A percentile compares a stretch with the other conserved stretches of the same genome.
Conservation (phyloP, 2,329 filamentous ascomycete species). For the Fusarium duplospermum region DNA sequence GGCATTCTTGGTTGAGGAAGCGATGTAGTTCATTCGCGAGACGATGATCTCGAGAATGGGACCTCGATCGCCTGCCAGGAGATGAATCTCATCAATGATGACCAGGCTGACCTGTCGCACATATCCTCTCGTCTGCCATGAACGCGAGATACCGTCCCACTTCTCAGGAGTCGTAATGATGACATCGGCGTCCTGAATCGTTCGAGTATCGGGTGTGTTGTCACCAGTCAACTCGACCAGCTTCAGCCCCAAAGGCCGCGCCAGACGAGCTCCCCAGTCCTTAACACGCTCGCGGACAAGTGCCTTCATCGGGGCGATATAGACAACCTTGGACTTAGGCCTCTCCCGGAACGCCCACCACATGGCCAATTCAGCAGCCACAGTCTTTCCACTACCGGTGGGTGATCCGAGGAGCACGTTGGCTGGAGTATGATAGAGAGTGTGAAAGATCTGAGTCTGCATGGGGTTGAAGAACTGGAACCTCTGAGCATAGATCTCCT, state of each 20-base stretch:
- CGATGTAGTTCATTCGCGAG: slow-evolving; percentile 97
- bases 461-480: slow-evolving; percentile 99
- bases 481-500: slow-evolving; percentile 87
- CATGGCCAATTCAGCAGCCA: slow-evolving; percentile 96
- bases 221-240: slow-evolving; percentile 96
- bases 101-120: slow-evolving; percentile 95
- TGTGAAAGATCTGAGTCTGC: slow-evolving; percentile 99
- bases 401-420: slow-evolving; percentile 96
- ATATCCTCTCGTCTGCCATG: slow-evolving; percentile 97
- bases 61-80: slow-evolving; percentile 95
- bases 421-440: slow-evolving; percentile 88
- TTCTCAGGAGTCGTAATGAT: slow-evolving; percentile 99
- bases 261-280: slow-evolving; percentile 89
- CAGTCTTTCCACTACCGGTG: slow-evolving; percentile 96
- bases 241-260: slow-evolving; percentile 84
- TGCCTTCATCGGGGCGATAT: slow-evolving; percentile 99
- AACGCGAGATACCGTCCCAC: slow-evolving; percentile 99
- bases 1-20: slow-evolving; percentile 88
- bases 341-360: slow-evolving; percentile 99
- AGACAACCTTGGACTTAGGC: slow-evolving; percentile 96
- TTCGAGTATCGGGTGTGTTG: slow-evolving; percentile 96
- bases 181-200: slow-evolving; percentile 94
- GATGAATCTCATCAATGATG: slow-evolving; percentile 98
- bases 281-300: slow-evolving; percentile 95
- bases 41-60: slow-evolving; percentile 99